Evolutionary conservation across 202 grass and related monocot genomes (phyloP).

Genomic region (Zizania palustris): DNA sequence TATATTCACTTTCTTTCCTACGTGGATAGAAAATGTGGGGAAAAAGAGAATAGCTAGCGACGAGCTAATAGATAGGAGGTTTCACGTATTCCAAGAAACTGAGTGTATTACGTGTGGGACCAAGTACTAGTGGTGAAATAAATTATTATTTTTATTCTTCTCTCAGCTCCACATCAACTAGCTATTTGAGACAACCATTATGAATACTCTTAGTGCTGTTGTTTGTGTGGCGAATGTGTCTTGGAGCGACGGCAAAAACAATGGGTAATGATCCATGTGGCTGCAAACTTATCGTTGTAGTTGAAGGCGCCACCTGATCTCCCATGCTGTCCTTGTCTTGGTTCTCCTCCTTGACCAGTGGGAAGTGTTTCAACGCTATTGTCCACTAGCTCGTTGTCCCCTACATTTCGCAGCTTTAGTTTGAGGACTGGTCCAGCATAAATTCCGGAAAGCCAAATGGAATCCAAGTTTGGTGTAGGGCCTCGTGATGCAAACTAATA

Average conservation of each 20-base stretch:
- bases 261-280: background rate
- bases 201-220: too few relatives aligned
- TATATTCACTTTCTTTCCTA: too few relatives aligned
- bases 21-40: too few relatives aligned
- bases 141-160: too few relatives aligned
- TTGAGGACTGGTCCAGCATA: background rate
- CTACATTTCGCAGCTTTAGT: background rate
- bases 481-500: background rate
- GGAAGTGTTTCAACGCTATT: background rate
- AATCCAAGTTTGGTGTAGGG: background rate
- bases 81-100: too few relatives aligned
- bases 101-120: too few relatives aligned
- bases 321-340: slow-evolving; percentile 10
- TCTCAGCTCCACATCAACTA: too few relatives aligned
- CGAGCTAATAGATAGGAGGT: too few relatives aligned
- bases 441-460: background rate
- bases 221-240: slow-evolving; percentile 9
- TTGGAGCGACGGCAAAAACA: slow-evolving; percentile 31
- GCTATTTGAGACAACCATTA: too few relatives aligned
- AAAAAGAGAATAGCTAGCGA: too few relatives aligned
- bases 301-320: slow-evolving; percentile 17
- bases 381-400: background rate
- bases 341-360: background rate
- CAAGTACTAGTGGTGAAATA: too few relatives aligned
- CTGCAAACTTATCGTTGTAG: background rate